phyloP scores from a whole-genome alignment of 2,329 filamentous ascomycete genomes.

The Aspergillus aculeatus region DNA sequence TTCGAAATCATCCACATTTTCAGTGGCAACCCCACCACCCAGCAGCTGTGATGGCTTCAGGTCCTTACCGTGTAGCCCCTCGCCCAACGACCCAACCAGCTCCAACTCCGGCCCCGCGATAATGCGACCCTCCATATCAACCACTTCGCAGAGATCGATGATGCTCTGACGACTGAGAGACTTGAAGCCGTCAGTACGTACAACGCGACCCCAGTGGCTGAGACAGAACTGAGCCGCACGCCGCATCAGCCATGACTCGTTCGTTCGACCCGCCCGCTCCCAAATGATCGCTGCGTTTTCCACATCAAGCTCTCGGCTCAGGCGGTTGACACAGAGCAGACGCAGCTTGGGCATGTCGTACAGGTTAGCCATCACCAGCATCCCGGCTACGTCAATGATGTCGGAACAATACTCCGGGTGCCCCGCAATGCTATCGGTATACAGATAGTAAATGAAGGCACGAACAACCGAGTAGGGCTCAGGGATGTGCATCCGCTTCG shows the following conservation, averaged over 20 bases:
- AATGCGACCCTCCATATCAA: constrained; percentile 88
- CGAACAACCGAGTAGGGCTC: constrained; percentile 93
- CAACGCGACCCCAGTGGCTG: constrained; percentile 90
- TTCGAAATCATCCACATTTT: constrained; percentile 45
- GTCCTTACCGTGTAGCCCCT: constrained; percentile 39
- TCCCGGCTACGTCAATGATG: constrained; percentile 82
- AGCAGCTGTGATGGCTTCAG: constrained; percentile 31
- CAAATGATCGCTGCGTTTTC: constrained; percentile 94
- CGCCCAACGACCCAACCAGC: constrained; percentile 55
- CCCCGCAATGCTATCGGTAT: constrained; percentile 82
- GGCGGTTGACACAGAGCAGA: constrained; percentile 83
- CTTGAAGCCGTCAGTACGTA: constrained; percentile 83
- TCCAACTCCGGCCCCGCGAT: constrained; percentile 83
- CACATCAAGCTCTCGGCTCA: constrained; percentile 87
- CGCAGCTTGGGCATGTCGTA: constrained; percentile 95
- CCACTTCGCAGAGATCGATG: constrained; percentile 88
- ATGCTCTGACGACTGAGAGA: constrained; percentile 74
- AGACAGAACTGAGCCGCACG: constrained; percentile 86
- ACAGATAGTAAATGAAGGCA: constrained; percentile 93
- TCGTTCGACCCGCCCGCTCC: constrained; percentile 87
- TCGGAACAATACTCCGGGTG: constrained; percentile 59
- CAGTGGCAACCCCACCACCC: constrained; percentile 25
- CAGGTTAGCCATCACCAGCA: constrained; percentile 96
- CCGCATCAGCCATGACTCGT: constrained; percentile 89
- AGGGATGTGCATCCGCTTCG: constrained; percentile 95